These are phyloP conservation scores for Trematosphaeria pertusa DNA, from an alignment of 2,329 filamentous ascomycete species.

Conservation along the genomic window DNA sequence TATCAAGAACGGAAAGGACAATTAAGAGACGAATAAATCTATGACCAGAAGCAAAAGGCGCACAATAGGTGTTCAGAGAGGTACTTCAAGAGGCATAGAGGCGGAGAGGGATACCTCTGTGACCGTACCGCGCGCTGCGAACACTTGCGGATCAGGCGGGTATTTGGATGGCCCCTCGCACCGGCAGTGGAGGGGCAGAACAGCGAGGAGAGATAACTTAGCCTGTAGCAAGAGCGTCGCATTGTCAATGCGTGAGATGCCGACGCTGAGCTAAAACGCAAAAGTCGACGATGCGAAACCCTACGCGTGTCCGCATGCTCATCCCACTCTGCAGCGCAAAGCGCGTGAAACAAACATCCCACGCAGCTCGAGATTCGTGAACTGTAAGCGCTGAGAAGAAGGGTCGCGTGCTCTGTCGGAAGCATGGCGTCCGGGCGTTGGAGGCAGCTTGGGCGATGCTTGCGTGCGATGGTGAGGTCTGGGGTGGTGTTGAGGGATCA, in stretches of 20 bases:
- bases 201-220: slow-evolving; percentile 4
- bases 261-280: slow-evolving; percentile 1
- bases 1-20: slow-evolving; percentile 4
- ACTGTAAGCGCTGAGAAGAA: not conserved
- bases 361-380: not conserved
- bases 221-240: slow-evolving; percentile 8
- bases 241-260: slow-evolving; percentile 5
- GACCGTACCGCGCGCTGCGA: slow-evolving; percentile 1
- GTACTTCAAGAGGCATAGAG: not conserved
- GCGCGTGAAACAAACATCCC: slow-evolving; percentile 6
- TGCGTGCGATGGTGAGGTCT: slow-evolving; percentile 2
- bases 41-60: slow-evolving; percentile 1
- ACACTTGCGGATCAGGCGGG: not conserved
- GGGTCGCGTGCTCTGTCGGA: not conserved
- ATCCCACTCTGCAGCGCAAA: not conserved
- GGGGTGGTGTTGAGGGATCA: not conserved
- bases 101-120: slow-evolving; percentile 1
- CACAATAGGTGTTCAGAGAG: not conserved
- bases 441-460: not conserved
- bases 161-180: slow-evolving; percentile 9
- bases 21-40: slow-evolving; percentile 3
- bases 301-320: not conserved
- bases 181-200: not conserved
- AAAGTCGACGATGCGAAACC: slow-evolving; percentile 4
- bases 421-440: not conserved